Evolutionary conservation across 2,329 filamentous ascomycete genomes (phyloP), one percentile per base, ranked within the genome.

Genomic region (Fusarium luffae): DNA sequence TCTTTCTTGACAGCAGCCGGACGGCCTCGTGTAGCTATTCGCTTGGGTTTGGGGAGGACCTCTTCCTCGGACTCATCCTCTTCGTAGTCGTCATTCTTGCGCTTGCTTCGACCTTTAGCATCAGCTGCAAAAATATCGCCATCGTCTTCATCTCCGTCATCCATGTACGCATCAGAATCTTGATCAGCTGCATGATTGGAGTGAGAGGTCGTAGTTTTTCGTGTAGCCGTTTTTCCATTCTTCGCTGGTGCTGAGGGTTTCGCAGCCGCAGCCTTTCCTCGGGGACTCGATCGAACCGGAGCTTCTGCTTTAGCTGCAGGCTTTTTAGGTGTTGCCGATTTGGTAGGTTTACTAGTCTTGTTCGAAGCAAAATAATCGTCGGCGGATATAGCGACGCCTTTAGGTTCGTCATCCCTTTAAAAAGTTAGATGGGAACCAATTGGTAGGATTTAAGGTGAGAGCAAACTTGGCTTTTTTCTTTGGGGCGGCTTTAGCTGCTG

Each of bases 91-190:
- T 96, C 92, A 42, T 89, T 89, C 73, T 89, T 91, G 50, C 87
- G 85, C 77, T 89, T 93, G 59, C 86, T 88, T 46, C 87, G 83
- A 49, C 86, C 86, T 76, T 89, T 91, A 34, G 86, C 86, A 69
- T 93, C 89, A 6, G 91, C 90, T 16, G 90, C 92, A 79, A 94
- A 94, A 21, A 97, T 94, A 73, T 97, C 94, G n/a, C 88, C 91
- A 5, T 88, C 90, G 46, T 93, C 88, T 9, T 87, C 85, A 37
- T 92, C 90, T 34, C 90, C 90, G 55, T 92, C 91, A 21, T 93
- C 88, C 70, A 91, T 80, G 61, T 86, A 88, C 7, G 84, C 85
- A 73, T 88, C 85, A 11, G 85, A 85, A 61, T 89, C 86, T 37
- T 88, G 84, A 37, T 87, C 79, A 7, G 75, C 69, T 25, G 77